Evolutionary conservation across 331 rosid species (phyloP).

Genomic region (Stylosanthes scabra): DNA sequence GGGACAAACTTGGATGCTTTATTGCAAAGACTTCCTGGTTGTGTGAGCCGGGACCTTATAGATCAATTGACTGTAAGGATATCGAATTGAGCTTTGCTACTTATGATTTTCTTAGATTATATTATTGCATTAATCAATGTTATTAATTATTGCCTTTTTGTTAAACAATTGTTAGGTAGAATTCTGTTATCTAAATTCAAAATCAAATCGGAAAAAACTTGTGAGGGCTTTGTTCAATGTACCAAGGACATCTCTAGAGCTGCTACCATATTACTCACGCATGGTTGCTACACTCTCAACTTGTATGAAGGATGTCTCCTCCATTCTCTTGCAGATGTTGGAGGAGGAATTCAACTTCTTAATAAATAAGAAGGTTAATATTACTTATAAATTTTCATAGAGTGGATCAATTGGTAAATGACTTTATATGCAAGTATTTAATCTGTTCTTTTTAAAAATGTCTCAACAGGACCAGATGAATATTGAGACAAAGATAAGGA

Average conservation of each 20-base stretch:
- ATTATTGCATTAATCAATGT: slow-evolving; percentile 15
- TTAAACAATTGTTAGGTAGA: slow-evolving; percentile 69
- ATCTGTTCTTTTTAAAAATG: slow-evolving; percentile 34
- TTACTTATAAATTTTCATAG: slow-evolving; percentile 4
- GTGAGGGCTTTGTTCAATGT: slow-evolving; percentile 94
- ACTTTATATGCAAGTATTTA: slow-evolving; percentile 33
- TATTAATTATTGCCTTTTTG: slow-evolving; percentile 31
- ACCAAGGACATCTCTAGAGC: slow-evolving; percentile 97
- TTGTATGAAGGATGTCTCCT: slow-evolving; percentile 96
- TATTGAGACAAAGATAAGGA: slow-evolving; percentile 96
- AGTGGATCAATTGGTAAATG: slow-evolving; percentile 1
- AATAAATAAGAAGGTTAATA: slow-evolving; percentile 90
- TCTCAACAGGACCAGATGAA: slow-evolving; percentile 96
- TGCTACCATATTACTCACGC: slow-evolving; percentile 93
- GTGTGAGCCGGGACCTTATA: slow-evolving; percentile 99
- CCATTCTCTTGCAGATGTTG: slow-evolving; percentile 86
- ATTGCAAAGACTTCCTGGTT: slow-evolving; percentile 97
- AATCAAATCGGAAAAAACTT: slow-evolving; percentile 90
- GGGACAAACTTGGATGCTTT: slow-evolving; percentile 97
- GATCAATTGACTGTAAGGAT: slow-evolving; percentile 92
- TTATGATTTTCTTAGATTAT: slow-evolving; percentile 20
- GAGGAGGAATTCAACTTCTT: slow-evolving; percentile 98
- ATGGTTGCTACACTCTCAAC: slow-evolving; percentile 96
- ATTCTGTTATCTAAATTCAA: slow-evolving; percentile 96
- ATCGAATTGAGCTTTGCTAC: slow-evolving; percentile 26